These are phyloP conservation scores for Nicotiana tabacum DNA, from an alignment of 257 asterid genomes.

Conservation along the genomic window DNA sequence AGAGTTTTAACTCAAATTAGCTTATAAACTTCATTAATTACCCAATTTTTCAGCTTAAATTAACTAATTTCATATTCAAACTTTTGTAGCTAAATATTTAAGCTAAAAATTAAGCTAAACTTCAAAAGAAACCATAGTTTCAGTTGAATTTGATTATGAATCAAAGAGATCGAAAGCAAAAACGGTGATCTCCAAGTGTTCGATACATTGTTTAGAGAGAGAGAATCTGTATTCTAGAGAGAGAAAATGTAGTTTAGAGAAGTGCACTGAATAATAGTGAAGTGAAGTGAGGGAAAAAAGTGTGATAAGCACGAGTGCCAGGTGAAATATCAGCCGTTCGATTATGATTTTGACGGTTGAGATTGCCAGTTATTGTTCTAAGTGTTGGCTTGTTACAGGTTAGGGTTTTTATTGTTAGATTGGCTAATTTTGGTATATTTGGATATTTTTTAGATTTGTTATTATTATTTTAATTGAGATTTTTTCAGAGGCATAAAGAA, in stretches of 20 bases:
- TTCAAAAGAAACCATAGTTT: neutral
- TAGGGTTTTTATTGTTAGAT: neutral
- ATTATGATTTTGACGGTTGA: constrained; percentile 15
- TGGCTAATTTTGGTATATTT: constrained; percentile 4
- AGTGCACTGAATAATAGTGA: constrained; percentile 26
- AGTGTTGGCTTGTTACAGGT: neutral
- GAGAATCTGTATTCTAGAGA: constrained; percentile 5
- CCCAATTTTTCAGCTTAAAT: neutral
- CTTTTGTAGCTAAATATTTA: neutral
- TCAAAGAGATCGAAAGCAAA: neutral
- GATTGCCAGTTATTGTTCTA: constrained; percentile 4
- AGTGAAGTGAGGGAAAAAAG: constrained; percentile 4
- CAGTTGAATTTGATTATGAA: neutral
- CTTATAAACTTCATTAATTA: neutral
- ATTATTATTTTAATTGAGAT: constrained; percentile 6
- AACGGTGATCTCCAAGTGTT: constrained; percentile 2
- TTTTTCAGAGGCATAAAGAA: neutral
- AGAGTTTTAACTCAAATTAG: constrained; percentile 6
- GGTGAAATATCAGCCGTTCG: constrained; percentile 15
- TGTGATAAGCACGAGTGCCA: constrained; percentile 13
- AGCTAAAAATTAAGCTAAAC: constrained; percentile 5
- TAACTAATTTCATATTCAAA: neutral
- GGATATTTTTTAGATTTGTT: neutral
- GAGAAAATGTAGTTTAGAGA: neutral
- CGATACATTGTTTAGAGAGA: constrained; percentile 20